Base-by-base conservation (phyloP, 371 early-diverging fungal species). In the Circinella minor region DNA sequence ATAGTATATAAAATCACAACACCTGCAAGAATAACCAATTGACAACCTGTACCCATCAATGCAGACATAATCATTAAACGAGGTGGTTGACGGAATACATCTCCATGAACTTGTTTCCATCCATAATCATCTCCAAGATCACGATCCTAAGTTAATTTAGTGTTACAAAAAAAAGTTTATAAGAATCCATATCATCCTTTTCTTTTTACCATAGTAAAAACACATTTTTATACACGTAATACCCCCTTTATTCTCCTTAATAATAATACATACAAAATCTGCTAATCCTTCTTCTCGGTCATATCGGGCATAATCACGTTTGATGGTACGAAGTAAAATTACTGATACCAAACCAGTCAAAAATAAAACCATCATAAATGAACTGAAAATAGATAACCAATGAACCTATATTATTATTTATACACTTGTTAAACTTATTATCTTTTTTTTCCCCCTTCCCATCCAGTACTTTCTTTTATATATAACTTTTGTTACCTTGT, bases 101-200 rank as follows among this genome's bases (percentile, higher is more conserved):
- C 96, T 7, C 93, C 94, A 64, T 95, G 94, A 1, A 95, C 89
- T 71, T 92, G 93, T 74, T 94, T 94, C 96, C 96, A 95, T 4
- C 96, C 96, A 81, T 91, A 94, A 61, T 95, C 95, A 68, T 94
- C 94, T 6, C 92, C 93, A 18, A 94, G 78, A 74, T 94, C 94
- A 20, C 90, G 86, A 69, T 94, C 94, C 90, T 91, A 77, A 15
- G 64, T 27, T 27, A 27, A 27, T 27, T 27, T 27, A 27, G 0
- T 27, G 27, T 27, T 2, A 2, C 27, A 27, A 27, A 27, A 27
- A 27, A 27, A 27, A 27, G 13, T 2, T 49, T 43, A 15, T 34
- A 36, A 5, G 14, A 27, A 13, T 13, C 51, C 6, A 51, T n/a
- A 9, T 43, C 37, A 7, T n/a, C n/a, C 7, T 1, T 11, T 3